Base-by-base conservation (phyloP, 345 rosid genomes). In the Eucalyptus curtisii region DNA sequence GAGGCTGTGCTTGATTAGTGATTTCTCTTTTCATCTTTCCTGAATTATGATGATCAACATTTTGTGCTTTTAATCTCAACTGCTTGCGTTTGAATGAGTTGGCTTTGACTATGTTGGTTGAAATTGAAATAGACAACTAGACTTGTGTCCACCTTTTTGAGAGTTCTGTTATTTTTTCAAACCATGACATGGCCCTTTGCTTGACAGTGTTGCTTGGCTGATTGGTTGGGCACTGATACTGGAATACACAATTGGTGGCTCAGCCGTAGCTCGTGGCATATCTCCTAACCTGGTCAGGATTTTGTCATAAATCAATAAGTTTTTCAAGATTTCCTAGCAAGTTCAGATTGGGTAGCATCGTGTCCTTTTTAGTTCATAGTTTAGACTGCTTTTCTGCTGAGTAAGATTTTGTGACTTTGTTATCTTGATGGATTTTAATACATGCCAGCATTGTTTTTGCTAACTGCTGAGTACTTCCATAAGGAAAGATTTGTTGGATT, bases 181-280 rank as follows among this genome's bases (percentile, higher is more conserved):
- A 76, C 49, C 76, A 66, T 45, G 33, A 13, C 44, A 19, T 45
- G 79, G 27, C 6, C 80, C 52, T 79, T 45, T 86, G 40, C 86
- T 82, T 49, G 88, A 8, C 92, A 97, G 99, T 48, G 93, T 96
- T 88, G 99, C 99, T 52, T 98, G 99, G 99, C 90, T 98, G 92
- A 92, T 97, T 91, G 99, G 99, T 82, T 98, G 99, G 99, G 96
- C 98, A 81, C 90, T 98, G 87, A 93, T 97, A 88, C 94, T 98
- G 86, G 99, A 98, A 91, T 98, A 98, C 89, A 95, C 99, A 22
- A 95, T 98, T 88, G 98, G 99, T 88, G 99, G 99, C 79, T 93
- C 99, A 1, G 98, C 99, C 19, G 95, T 97, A 92, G 99, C 99
- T 88, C 91, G 91, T 44, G 91, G 91, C 87, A 88, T 90, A 88